Evolutionary conservation across 2,329 filamentous ascomycete genomes (phyloP), one percentile per base, ranked within the genome.

Genomic region (Trichophyton equinum): DNA sequence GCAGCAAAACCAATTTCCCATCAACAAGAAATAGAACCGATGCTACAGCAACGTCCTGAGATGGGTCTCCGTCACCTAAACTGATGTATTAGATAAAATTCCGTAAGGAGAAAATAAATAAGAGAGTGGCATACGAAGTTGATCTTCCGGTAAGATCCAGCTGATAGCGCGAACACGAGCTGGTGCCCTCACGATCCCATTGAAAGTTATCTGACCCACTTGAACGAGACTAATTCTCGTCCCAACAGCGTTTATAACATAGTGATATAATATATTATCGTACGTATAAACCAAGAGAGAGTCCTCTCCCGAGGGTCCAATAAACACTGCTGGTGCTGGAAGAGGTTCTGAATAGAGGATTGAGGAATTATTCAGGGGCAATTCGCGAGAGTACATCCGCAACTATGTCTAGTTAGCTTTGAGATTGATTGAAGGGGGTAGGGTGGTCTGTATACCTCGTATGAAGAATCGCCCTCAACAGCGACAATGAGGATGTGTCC

Each of bases 11-110:
- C 20, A 99, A 82, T 72, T 99, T 99, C 33, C 92, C 94, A 70
- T 99, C 94, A 1, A 99, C 91, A n/a, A 99, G 80, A 69, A 99
- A 96, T 13, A 99, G 77, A 11, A 99, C 91, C 0, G 91, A 95
- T 6, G 94, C 94, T 60, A 92, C 87, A 11, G 90, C 87, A 7
- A 99, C 94, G 72, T 99, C 94, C 71, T 95, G 90, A 0, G 94
- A 95, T 9, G 94, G 94, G 71, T 99, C 94, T 13, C 94, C 94
- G 66, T 95, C 88, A 40, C 82, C 83, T 80, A 60, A 27, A 5
- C 7, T 9, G 27, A n/a, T 56, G 11, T 27, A 27, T 51, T 51
- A 55, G 30, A 55, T 2, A 22, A 30, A 33, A 55, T 15, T 33
- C 9, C 38, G 8, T 9, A 36, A 15, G 4, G 44, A 53, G 67